Conservation (phyloP, 2,329 filamentous ascomycete species). For the Sporothrix luriei region DNA sequence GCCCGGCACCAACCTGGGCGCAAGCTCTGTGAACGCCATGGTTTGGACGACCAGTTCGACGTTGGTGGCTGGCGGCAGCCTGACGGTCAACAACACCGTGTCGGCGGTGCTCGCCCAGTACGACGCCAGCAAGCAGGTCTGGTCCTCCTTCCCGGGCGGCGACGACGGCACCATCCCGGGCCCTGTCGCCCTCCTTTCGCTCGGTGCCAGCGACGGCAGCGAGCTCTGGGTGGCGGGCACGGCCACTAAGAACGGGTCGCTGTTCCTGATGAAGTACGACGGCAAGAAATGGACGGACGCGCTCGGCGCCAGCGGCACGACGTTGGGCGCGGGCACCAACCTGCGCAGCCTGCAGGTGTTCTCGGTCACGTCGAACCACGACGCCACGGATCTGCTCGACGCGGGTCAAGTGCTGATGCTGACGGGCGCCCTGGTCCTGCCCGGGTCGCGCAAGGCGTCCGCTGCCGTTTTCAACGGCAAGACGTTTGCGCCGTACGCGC, state of each 20-base stretch:
- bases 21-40: slow-evolving; percentile 71
- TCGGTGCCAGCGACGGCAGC: slow-evolving; percentile 70
- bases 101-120: slow-evolving; percentile 71
- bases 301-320: slow-evolving; percentile 58
- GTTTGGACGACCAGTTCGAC: slow-evolving; percentile 73
- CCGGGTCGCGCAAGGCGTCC: slow-evolving; percentile 76
- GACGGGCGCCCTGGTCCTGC: slow-evolving; percentile 78
- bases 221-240: slow-evolving; percentile 83
- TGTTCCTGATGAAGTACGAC: slow-evolving; percentile 82
- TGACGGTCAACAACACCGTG: slow-evolving; percentile 66
- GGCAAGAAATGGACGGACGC: slow-evolving; percentile 62
- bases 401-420: slow-evolving; percentile 74
- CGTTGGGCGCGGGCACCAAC: slow-evolving; percentile 65
- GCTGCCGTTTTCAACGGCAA: slow-evolving; percentile 88
- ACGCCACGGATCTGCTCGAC: slow-evolving; percentile 63
- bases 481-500: slow-evolving; percentile 72
- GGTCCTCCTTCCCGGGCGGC: slow-evolving; percentile 65
- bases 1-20: slow-evolving; percentile 68
- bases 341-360: slow-evolving; percentile 84
- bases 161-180: slow-evolving; percentile 66
- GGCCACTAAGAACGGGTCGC: slow-evolving; percentile 58
- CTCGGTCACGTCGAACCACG: slow-evolving; percentile 68
- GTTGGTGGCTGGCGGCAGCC: slow-evolving; percentile 75
- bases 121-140: slow-evolving; percentile 66
- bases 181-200: slow-evolving; percentile 72